Evolutionary conservation across 176 grass and related monocot genomes (phyloP), one percentile per base, ranked within the genome.

Genomic region (Chloris gayana): DNA sequence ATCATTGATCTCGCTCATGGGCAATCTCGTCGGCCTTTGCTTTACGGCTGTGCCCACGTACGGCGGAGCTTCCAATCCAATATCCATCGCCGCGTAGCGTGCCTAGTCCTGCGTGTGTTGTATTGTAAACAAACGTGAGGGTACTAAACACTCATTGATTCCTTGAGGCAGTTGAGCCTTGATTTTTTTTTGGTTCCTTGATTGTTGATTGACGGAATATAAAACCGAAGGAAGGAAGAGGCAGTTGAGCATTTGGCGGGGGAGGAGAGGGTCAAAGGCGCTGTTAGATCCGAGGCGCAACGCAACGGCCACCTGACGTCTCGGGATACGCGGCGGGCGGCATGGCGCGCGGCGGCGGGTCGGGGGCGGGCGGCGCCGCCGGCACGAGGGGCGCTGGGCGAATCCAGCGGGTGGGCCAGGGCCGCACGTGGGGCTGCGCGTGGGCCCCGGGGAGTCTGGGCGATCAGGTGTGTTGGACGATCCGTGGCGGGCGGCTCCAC

Each of bases 361-460:
- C 46, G 46, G 13, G 14, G 7, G 13, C 12, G 44, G 25, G 25
- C 7, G 41, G 42, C 7, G 45, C 19, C n/a, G 21, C 37, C 7
- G 70, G 53, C 68, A 32, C 78, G 19, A 57, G 22, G 54, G 54
- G 54, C 39, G 0, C 68, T 73, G 75, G 61, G 60, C 25, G 7
- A 15, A 15, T 19, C 73, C 73, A 5, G 50, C 33, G 30, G 29
- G 75, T 30, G 30, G n/a, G 14, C 7, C 56, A n/a, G 11, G 4
- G 25, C 25, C 38, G 76, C 77, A 81, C 77, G 84, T 81, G 77
- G 76, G 44, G 50, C 7, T 38, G 37, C 56, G 2, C n/a, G 73
- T 4, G 37, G 74, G 73, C 18, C 75, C 18, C 0, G 2, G 19
- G 4, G 18, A n/a, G 3, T 44, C 21, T 75, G 72, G 2, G 2